phyloP scores from a whole-genome alignment of 108 stramenopile species.

The Heterococcus sp. region DNA sequence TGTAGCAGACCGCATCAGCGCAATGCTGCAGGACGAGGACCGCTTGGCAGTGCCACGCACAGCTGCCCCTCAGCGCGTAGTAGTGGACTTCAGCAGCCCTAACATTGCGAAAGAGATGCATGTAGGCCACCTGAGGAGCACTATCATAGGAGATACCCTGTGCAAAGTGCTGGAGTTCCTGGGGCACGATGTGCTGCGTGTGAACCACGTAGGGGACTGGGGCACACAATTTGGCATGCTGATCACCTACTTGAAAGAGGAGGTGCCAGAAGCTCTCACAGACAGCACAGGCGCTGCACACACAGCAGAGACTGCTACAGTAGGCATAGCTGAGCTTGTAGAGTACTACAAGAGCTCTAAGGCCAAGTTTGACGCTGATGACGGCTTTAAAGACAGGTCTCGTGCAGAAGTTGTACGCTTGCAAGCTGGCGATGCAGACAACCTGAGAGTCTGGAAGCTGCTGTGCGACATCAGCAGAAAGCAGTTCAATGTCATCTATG shows the following conservation, averaged over 20 bases:
- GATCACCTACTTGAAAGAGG: conserved; percentile 91
- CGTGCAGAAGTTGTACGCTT: conserved; percentile 83
- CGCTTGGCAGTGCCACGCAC: conserved; percentile 29
- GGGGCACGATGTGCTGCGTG: conserved; percentile 79
- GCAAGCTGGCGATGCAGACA: conserved; percentile 89
- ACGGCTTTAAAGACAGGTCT: conserved; percentile 79
- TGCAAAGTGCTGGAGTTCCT: conserved; percentile 90
- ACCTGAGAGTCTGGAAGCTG: conserved; percentile 81
- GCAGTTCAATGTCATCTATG: conserved; percentile 91
- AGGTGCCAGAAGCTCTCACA: conserved; percentile 28
- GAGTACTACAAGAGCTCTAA: conserved; percentile 66
- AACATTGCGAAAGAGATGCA: conserved; percentile 99
- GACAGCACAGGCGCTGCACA: conserved; percentile 12
- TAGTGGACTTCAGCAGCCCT: conserved; percentile 97
- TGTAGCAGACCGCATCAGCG: conserved; percentile 2
- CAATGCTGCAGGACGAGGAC: conserved; percentile 14
- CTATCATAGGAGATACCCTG: conserved; percentile 97
- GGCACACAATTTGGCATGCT: conserved; percentile 99
- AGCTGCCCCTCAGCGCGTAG: conserved; percentile 59
- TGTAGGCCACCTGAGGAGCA: conserved; percentile 96
- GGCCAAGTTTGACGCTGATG: conserved; percentile 80
- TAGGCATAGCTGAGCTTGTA: conserved; percentile 30
- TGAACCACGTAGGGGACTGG: conserved; percentile 99
- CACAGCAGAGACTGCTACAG: not conserved
- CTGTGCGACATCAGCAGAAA: conserved; percentile 81